These are phyloP conservation scores for Luvunga scandens DNA, from an alignment of 345 rosid genomes.

Conservation along the genomic window DNA sequence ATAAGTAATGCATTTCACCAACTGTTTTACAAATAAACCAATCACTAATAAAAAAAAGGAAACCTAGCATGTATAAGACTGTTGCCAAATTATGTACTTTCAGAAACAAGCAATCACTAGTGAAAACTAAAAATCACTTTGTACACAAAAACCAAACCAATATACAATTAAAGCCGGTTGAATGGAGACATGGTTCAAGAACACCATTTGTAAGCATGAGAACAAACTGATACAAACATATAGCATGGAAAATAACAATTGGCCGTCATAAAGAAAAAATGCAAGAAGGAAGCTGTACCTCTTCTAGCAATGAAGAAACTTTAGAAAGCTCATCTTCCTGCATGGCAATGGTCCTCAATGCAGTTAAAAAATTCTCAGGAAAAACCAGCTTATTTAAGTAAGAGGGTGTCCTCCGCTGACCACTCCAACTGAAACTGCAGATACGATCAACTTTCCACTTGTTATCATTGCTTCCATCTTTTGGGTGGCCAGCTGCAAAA, in stretches of 20 bases:
- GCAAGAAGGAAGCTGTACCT: slow-evolving; percentile 42
- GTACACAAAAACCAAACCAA: not conserved
- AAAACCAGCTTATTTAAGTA: slow-evolving; percentile 74
- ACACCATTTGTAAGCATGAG: not conserved
- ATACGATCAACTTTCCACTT: slow-evolving; percentile 19
- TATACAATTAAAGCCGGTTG: not conserved
- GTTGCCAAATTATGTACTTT: not conserved
- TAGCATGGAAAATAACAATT: not conserved
- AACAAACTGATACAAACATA: not conserved
- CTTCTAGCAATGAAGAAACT: slow-evolving; percentile 75
- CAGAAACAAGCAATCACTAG: not conserved
- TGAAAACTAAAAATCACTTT: not conserved
- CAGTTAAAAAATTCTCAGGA: slow-evolving; percentile 75
- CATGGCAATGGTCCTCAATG: slow-evolving; percentile 83
- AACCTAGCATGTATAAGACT: not conserved
- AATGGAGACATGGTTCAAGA: not conserved
- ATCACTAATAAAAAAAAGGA: not conserved
- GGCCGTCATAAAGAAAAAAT: not conserved
- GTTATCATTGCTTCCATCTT: slow-evolving; percentile 22
- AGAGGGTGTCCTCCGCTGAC: slow-evolving; percentile 71
- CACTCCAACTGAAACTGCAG: slow-evolving; percentile 86
- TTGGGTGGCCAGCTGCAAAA: slow-evolving; percentile 42
- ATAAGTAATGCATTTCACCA: not conserved
- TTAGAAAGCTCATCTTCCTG: slow-evolving; percentile 66
- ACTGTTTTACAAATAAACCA: not conserved